phyloP scores from a whole-genome alignment of 2,329 filamentous ascomycete species.

The Alternaria consortialis region DNA sequence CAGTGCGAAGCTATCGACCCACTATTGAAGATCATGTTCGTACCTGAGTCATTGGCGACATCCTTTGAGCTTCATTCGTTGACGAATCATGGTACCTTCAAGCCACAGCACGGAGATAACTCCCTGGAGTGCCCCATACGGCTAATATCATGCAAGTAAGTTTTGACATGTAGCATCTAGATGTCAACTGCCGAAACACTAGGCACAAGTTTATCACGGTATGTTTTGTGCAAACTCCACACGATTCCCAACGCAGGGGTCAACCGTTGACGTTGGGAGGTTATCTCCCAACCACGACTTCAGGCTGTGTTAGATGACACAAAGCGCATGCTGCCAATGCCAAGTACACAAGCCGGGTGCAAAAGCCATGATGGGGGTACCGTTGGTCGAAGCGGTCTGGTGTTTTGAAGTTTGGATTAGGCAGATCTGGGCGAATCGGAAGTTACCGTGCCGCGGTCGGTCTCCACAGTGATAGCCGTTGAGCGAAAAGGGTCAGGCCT shows the following conservation, averaged over 20 bases:
- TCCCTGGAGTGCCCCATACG: not conserved
- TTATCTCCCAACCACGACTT: not conserved
- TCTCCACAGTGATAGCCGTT: slow-evolving; percentile 6
- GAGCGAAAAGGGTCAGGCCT: not conserved
- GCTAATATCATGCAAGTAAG: not conserved
- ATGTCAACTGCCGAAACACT: not conserved
- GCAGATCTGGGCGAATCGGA: not conserved
- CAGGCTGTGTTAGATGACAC: not conserved
- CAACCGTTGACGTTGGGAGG: not conserved
- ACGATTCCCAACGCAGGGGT: not conserved
- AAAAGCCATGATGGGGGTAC: not conserved
- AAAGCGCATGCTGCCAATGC: not conserved
- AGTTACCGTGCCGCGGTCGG: not conserved
- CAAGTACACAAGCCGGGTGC: not conserved
- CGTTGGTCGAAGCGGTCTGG: not conserved
- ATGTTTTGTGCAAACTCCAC: not conserved
- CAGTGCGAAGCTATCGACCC: not conserved
- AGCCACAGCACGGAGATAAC: not conserved
- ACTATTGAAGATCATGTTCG: slow-evolving; percentile 13
- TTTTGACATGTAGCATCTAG: not conserved
- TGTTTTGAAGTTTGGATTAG: not conserved
- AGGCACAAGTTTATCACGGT: not conserved
- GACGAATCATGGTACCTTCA: not conserved
- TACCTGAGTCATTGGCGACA: slow-evolving; percentile 15
- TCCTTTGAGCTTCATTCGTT: slow-evolving; percentile 15